Evolutionary conservation across 192 early-diverging fungal species (phyloP).

Genomic region (Borealophlyctis nickersoniae): DNA sequence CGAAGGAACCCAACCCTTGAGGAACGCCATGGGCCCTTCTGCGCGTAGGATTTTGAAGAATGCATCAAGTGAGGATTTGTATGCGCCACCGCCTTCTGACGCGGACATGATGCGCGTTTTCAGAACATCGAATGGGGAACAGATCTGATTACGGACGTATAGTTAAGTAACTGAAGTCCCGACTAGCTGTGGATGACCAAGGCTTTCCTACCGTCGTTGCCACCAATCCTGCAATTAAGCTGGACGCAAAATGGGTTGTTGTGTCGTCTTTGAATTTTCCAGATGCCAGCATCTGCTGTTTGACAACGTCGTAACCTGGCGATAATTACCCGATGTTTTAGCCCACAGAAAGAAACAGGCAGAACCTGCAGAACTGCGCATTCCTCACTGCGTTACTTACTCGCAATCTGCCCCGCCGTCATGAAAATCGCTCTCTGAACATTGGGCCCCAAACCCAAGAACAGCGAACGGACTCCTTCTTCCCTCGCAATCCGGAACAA

Average conservation of each 20-base stretch:
- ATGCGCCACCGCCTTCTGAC: not conserved
- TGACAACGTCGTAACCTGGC: slow-evolving; percentile 10
- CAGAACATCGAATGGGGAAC: slow-evolving; percentile 27
- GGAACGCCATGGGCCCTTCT: slow-evolving; percentile 29
- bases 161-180: no score
- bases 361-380: no score
- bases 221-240: slow-evolving; percentile 23
- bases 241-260: slow-evolving; percentile 23
- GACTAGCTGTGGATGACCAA: no score
- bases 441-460: slow-evolving; percentile 34
- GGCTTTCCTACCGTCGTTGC: slow-evolving; percentile 31
- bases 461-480: slow-evolving; percentile 33
- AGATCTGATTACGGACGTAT: no score
- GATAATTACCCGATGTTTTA: no score
- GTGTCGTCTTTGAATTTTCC: slow-evolving; percentile 22
- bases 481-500: slow-evolving; percentile 22
- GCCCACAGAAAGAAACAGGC: no score
- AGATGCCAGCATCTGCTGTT: slow-evolving; percentile 15
- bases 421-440: slow-evolving; percentile 34
- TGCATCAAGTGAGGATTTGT: slow-evolving; percentile 17
- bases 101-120: slow-evolving; percentile 34
- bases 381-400: no score
- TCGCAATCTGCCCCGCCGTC: slow-evolving; percentile 17
- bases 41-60: slow-evolving; percentile 11
- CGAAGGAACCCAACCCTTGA: slow-evolving; percentile 35